Conservation (phyloP, 2,329 filamentous ascomycete genomes). For the Xylariaceae sp. region DNA sequence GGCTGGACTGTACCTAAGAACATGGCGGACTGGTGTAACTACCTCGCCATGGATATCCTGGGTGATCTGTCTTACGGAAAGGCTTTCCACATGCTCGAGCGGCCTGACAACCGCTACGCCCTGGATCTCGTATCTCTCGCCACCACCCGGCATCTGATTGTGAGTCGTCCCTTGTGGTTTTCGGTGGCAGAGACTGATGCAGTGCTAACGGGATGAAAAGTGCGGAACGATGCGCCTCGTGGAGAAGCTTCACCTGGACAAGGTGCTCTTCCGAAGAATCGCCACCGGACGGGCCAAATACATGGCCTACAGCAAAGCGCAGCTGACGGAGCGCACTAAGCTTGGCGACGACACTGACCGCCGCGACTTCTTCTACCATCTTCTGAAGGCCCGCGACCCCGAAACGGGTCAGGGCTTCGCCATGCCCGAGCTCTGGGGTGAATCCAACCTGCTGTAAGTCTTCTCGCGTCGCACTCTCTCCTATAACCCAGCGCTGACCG, state of each 20-base stretch:
- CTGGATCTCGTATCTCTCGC: conserved; percentile 62
- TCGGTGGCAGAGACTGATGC: background rate
- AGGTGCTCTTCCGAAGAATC: conserved; percentile 61
- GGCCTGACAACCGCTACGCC: conserved; percentile 57
- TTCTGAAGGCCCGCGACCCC: conserved; percentile 65
- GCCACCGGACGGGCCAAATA: conserved; percentile 63
- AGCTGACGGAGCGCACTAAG: conserved; percentile 61
- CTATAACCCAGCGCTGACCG: too few relatives aligned
- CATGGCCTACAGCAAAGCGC: conserved; percentile 64
- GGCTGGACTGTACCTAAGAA: conserved; percentile 55
- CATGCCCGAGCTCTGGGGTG: conserved; percentile 62
- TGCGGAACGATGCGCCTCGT: conserved; percentile 68
- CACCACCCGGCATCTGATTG: conserved; percentile 63
- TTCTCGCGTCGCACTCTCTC: background rate
- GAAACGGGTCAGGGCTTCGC: conserved; percentile 63
- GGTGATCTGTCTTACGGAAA: conserved; percentile 58
- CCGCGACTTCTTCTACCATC: conserved; percentile 71
- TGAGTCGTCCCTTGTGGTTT: conserved; percentile 35
- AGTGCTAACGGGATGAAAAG: conserved; percentile 30
- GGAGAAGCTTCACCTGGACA: conserved; percentile 60
- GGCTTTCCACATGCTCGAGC: conserved; percentile 57
- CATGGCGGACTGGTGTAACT: conserved; percentile 59
- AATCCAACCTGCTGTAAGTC: conserved; percentile 60
- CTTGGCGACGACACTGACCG: conserved; percentile 61
- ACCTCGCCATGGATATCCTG: conserved; percentile 58